Evolutionary conservation across 495 filamentous ascomycete species (phyloP).

Genomic region (Neurospora sp.): DNA sequence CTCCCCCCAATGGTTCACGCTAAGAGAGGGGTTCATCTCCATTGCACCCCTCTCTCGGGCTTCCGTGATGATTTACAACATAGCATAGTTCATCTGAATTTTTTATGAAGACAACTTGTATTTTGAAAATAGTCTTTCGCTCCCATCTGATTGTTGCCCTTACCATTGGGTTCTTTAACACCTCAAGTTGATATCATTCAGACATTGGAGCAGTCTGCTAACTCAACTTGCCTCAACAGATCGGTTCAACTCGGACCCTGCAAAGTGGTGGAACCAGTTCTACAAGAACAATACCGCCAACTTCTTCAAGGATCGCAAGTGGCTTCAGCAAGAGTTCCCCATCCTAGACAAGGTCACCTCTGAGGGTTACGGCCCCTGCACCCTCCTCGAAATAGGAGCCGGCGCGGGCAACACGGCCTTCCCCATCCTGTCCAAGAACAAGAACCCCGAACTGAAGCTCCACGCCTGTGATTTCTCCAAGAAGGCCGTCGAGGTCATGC

Average conservation of each 20-base stretch:
- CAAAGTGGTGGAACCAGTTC: constrained; percentile 94
- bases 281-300: constrained; percentile 91
- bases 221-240: constrained; percentile 24
- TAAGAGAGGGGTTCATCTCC: neutral
- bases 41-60: neutral
- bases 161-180: neutral
- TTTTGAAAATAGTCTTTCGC: constrained; percentile 45
- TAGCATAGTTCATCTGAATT: constrained; percentile 57
- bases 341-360: constrained; percentile 60
- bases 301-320: constrained; percentile 98
- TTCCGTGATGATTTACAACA: constrained; percentile 45
- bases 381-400: constrained; percentile 82
- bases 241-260: constrained; percentile 80
- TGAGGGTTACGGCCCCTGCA: constrained; percentile 47
- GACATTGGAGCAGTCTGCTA: constrained; percentile 16
- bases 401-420: constrained; percentile 96
- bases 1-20: neutral
- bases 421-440: constrained; percentile 70
- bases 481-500: constrained; percentile 83
- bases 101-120: constrained; percentile 41
- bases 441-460: constrained; percentile 66
- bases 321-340: constrained; percentile 91
- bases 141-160: constrained; percentile 46
- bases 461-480: constrained; percentile 92
- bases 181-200: neutral